These are phyloP conservation scores for Oxytropis ochrocephala DNA, from an alignment of 306 rosid genomes.

Conservation along the genomic window DNA sequence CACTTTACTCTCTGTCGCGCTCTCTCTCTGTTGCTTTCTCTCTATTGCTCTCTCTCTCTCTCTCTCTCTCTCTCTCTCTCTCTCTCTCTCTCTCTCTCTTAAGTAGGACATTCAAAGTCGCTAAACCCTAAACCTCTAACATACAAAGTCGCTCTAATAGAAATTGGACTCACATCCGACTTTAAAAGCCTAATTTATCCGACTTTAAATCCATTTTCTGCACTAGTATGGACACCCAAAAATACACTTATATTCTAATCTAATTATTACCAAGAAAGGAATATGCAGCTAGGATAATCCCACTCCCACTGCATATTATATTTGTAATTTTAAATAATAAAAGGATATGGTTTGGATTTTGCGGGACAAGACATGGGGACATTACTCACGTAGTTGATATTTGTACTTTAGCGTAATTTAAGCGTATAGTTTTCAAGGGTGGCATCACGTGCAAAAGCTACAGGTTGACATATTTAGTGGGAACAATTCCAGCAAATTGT, in stretches of 20 bases:
- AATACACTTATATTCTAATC: neutral
- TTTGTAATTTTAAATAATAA: neutral
- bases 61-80: too few species aligned
- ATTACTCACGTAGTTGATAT: constrained; percentile 15
- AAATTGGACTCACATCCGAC: too few species aligned
- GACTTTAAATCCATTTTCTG: too few species aligned
- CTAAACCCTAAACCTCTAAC: too few species aligned
- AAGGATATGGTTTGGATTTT: constrained; percentile 31
- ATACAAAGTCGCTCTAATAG: too few species aligned
- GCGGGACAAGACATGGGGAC: constrained; percentile 33
- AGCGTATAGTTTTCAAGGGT: constrained; percentile 20
- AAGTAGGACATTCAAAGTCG: too few species aligned
- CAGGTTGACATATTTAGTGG: constrained; percentile 22
- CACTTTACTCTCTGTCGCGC: too few species aligned
- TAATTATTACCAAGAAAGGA: neutral
- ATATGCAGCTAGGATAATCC: neutral
- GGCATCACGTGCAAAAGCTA: constrained; percentile 22
- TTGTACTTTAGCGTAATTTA: constrained; percentile 33
- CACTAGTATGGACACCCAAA: too few species aligned
- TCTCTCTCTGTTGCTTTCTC: too few species aligned
- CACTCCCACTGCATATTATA: neutral
- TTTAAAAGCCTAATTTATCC: too few species aligned
- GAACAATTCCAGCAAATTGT: constrained; percentile 26
- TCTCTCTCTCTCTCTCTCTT: too few species aligned
- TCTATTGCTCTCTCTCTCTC: too few species aligned